A percentile compares a stretch with the other conserved stretches of the same genome.
phyloP scores from a whole-genome alignment of 352 stramenopile species.

The Phytophthora pinifolia region DNA sequence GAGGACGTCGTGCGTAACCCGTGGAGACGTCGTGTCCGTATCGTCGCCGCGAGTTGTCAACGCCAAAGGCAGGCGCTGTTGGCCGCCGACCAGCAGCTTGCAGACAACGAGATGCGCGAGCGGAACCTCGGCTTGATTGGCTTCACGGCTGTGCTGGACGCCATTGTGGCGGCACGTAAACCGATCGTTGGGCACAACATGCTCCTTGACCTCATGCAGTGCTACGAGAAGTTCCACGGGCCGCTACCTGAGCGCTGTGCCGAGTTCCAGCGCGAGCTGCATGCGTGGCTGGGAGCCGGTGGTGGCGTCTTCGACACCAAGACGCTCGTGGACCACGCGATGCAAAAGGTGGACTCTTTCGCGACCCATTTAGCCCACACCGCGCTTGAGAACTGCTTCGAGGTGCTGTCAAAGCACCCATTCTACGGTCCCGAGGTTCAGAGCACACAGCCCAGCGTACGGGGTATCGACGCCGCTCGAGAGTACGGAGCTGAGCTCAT shows the following conservation, averaged over 20 bases:
- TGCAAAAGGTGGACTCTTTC: slow-evolving; percentile 65
- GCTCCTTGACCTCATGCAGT: slow-evolving; percentile 81
- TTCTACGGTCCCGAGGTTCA: slow-evolving; percentile 63
- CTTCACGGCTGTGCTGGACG: slow-evolving; percentile 69
- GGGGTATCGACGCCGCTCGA: slow-evolving; percentile 5
- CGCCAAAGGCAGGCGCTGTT: slow-evolving; percentile 36
- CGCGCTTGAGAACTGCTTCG: slow-evolving; percentile 63
- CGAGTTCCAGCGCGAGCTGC: slow-evolving; percentile 56
- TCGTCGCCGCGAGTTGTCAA: slow-evolving; percentile 34
- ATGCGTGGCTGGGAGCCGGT: slow-evolving; percentile 44
- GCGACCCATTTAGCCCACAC: slow-evolving; percentile 60
- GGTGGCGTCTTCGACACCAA: slow-evolving; percentile 75
- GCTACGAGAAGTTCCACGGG: slow-evolving; percentile 75
- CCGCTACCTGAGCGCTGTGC: slow-evolving; percentile 56
- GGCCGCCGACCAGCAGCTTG: slow-evolving; percentile 30
- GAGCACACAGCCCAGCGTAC: slow-evolving; percentile 20
- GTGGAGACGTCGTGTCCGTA: slow-evolving; percentile 65
- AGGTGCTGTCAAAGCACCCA: slow-evolving; percentile 56
- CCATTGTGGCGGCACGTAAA: slow-evolving; percentile 40
- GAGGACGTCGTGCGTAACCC: slow-evolving; percentile 40
- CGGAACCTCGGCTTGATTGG: slow-evolving; percentile 63
- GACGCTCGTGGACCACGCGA: slow-evolving; percentile 60
- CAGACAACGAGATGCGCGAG: slow-evolving; percentile 32
- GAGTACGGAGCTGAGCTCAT: slow-evolving; percentile 6
- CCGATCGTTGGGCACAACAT: slow-evolving; percentile 79